Evolutionary conservation across 768 basidiomycete species (phyloP), one percentile per base, ranked within the genome.

Genomic region (Naganishia randhawae): DNA sequence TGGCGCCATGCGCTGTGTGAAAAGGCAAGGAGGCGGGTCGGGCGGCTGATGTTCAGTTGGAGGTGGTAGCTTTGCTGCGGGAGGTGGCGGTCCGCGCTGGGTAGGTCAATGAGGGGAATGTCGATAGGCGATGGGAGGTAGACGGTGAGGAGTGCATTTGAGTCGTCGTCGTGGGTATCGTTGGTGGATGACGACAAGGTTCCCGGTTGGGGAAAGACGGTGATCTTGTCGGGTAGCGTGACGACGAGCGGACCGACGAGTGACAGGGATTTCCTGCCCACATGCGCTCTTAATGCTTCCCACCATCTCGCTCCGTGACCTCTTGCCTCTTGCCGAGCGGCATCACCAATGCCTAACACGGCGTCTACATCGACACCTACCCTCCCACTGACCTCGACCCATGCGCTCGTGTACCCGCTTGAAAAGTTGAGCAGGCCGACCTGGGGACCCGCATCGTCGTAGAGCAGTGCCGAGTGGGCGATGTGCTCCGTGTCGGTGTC

Each of bases 341-440:
- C 48, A 1, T 50, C 39, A 63, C 69, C 67, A 19, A 79, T 65
- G 1, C 78, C 80, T 9, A 80, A 37, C 0, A 74, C 73, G 3
- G 41, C 42, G 63, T 79, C 76, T 0, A 71, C 71, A 67, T 80
- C 80, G 41, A 80, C 70, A 2, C 77, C 80, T 10, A 73, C 71
- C 3, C 61, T 42, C 0, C 77, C 64, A 1, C 69, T 69, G 16
- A 78, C 63, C 52, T 79, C 73, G 53, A 80, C 54, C 29, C 72
- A 69, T 0, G 77, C 29, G 0, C 76, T 75, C 51, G 75, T 71
- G 13, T 78, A 76, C 0, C 6, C n/a, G 35, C 29, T n/a, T 13
- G 74, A 73, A 29, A 80, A 66, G 63, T 79, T 77, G 50, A 80
- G 32, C 1, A 80, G 64, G 13, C 68, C 50, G n/a, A 79, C 63